Conservation (phyloP, 139 green algal species). For the Desmodesmus armatus region DNA sequence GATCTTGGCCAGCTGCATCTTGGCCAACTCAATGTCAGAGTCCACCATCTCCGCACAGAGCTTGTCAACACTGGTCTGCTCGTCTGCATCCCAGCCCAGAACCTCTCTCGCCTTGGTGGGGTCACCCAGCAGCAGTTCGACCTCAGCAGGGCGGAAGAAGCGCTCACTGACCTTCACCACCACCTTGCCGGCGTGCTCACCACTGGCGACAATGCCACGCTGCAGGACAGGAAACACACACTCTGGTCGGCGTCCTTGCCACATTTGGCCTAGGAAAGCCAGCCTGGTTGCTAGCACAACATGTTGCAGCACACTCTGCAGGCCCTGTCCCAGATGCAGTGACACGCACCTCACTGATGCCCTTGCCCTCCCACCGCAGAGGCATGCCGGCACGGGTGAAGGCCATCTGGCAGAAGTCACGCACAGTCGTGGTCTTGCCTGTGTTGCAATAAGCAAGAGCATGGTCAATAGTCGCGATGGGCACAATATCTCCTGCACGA, state of each 20-base stretch:
- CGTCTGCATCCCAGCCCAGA: slow-evolving; percentile 70
- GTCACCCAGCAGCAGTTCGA: slow-evolving; percentile 79
- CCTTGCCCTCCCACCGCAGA: slow-evolving; percentile 64
- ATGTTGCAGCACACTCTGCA: no score
- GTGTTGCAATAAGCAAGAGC: no score
- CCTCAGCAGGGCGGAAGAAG: slow-evolving; percentile 85
- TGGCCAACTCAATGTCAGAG: slow-evolving; percentile 64
- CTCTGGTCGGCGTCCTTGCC: no score
- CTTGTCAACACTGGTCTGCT: slow-evolving; percentile 60
- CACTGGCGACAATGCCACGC: slow-evolving; percentile 27
- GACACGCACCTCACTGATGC: slow-evolving; percentile 55
- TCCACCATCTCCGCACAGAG: slow-evolving; percentile 84
- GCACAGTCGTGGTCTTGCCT: slow-evolving; percentile 60
- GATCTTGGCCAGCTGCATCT: slow-evolving; percentile 31
- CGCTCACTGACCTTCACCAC: slow-evolving; percentile 56
- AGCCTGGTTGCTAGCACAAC: no score
- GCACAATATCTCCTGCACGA: no score
- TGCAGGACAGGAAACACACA: no score
- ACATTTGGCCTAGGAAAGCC: no score
- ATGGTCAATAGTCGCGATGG: no score
- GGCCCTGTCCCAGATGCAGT: no score
- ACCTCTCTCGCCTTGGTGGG: slow-evolving; percentile 64
- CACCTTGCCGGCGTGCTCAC: slow-evolving; percentile 47
- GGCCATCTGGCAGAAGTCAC: slow-evolving; percentile 62
- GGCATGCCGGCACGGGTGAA: slow-evolving; percentile 56